Percentiles rank a stretch among this genome's conserved stretches.
Conservation (phyloP, 164 flowering plant species). For the Vitis amurensis region DNA sequence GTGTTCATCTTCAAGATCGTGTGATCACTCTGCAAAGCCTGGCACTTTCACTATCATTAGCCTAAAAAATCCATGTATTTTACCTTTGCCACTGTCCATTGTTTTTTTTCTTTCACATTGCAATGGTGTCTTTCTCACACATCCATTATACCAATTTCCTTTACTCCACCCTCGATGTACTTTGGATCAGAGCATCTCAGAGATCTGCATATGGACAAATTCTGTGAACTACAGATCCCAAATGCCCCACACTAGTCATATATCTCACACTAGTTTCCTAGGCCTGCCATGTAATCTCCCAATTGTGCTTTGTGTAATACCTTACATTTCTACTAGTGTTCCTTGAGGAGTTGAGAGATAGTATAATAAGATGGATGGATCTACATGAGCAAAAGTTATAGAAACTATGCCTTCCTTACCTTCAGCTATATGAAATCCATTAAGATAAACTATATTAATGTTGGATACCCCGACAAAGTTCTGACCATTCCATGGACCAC, state of each 20-base stretch:
- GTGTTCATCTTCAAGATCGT: constrained; percentile 12
- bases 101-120: constrained; percentile 26
- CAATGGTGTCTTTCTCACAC: constrained; percentile 32
- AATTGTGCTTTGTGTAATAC: constrained; percentile 1
- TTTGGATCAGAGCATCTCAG: constrained; percentile 32
- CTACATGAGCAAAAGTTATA: neutral
- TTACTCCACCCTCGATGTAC: constrained; percentile 29
- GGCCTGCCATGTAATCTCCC: constrained; percentile 19
- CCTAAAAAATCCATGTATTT: constrained; percentile 17
- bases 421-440: constrained; percentile 11
- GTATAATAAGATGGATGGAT: neutral
- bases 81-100: constrained; percentile 7
- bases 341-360: constrained; percentile 14
- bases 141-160: constrained; percentile 41
- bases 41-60: constrained; percentile 21
- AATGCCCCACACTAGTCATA: constrained; percentile 34
- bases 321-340: neutral
- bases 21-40: constrained; percentile 7
- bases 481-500: constrained; percentile 22
- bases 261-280: constrained; percentile 20
- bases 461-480: constrained; percentile 23
- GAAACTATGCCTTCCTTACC: neutral
- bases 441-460: constrained; percentile 22
- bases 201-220: no score
- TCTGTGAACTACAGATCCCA: constrained; percentile 19